A percentile compares a stretch with the other conserved stretches of the same genome.
phyloP scores from a whole-genome alignment of 2,329 filamentous ascomycete genomes.

The Zasmidium angulare region DNA sequence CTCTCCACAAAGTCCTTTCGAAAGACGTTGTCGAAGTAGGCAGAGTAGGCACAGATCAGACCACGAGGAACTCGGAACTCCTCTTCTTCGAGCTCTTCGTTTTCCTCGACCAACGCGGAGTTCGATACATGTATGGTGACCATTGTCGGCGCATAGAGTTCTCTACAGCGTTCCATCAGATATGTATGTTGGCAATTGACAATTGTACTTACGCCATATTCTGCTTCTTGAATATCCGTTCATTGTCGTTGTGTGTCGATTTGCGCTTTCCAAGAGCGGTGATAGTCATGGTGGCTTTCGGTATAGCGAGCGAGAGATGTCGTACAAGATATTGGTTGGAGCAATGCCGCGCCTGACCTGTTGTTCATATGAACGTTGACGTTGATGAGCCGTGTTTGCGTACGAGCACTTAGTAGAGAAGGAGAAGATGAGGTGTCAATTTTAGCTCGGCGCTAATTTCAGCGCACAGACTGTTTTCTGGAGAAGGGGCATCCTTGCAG shows the following conservation, averaged over 20 bases:
- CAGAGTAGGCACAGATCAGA: neutral
- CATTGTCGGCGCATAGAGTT: neutral
- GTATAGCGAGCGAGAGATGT: no score
- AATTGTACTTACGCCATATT: neutral
- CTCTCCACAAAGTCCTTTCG: neutral
- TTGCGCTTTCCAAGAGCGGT: neutral
- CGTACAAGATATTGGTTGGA: no score
- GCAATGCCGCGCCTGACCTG: no score
- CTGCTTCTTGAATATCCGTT: neutral
- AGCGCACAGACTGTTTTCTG: no score
- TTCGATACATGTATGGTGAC: neutral
- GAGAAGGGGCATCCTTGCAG: no score
- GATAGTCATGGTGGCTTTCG: no score
- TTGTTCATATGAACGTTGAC: no score
- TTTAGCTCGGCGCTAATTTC: no score
- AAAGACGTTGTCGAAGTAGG: neutral
- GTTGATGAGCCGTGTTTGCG: no score
- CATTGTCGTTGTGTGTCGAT: slow-evolving; percentile 24
- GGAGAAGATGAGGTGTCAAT: no score
- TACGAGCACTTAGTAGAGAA: no score
- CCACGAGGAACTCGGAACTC: neutral
- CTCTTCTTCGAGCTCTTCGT: neutral
- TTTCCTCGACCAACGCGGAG: neutral
- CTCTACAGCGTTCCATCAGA: no score
- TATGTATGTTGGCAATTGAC: neutral